Conservation (phyloP, 495 filamentous ascomycete species). For the Penicillium simplicissimum region DNA sequence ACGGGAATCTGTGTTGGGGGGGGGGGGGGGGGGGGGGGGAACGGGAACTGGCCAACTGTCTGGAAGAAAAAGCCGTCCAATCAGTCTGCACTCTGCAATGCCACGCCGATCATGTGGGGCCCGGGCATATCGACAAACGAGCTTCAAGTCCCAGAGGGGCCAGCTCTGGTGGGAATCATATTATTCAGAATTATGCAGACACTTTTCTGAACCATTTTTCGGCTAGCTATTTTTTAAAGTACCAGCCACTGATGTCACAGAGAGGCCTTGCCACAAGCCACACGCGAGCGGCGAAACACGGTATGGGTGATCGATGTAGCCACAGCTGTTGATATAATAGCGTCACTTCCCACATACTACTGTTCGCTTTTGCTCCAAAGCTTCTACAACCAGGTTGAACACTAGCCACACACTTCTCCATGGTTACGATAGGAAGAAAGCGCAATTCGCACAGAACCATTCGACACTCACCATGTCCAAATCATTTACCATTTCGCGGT, state of each 20-base stretch:
- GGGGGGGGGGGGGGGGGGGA: too few species aligned
- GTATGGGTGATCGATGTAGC: not conserved
- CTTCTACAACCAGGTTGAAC: not conserved
- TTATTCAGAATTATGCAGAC: not conserved
- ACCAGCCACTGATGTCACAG: constrained; percentile 10
- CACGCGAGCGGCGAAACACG: not conserved
- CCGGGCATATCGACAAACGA: not conserved
- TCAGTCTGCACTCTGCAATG: not conserved
- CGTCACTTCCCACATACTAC: not conserved
- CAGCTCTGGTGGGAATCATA: not conserved
- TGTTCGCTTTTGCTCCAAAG: not conserved
- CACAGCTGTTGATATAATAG: constrained; percentile 1
- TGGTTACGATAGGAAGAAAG: not conserved
- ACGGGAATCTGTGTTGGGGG: not conserved
- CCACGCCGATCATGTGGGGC: constrained; percentile 5
- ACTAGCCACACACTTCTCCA: not conserved
- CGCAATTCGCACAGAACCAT: not conserved
- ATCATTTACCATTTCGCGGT: constrained; percentile 11
- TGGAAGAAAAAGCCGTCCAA: constrained; percentile 1
- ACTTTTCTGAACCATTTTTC: not conserved
- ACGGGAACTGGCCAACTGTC: not conserved
- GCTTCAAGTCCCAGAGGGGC: not conserved
- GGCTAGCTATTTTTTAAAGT: not conserved
- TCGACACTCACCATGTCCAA: not conserved
- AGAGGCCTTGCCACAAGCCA: not conserved